A percentile compares a stretch with the other conserved stretches of the same genome.
phyloP scores from a whole-genome alignment of 768 basidiomycete species.

The Tephrocybe sp. region DNA sequence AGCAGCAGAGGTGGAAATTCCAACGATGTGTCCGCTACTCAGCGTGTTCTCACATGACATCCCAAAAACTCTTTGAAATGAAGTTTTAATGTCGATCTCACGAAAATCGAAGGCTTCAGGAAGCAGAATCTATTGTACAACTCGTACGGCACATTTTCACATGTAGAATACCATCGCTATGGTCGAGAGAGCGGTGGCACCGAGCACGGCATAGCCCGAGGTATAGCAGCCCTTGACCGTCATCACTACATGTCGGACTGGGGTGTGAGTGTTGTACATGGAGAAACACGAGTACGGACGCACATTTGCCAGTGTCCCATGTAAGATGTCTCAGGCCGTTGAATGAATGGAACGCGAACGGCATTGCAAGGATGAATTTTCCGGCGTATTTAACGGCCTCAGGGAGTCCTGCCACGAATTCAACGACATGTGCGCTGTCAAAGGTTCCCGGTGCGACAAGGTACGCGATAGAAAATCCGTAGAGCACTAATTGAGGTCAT shows the following conservation, averaged over 20 bases:
- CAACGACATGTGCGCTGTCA: slow-evolving; percentile 76
- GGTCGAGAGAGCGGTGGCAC: slow-evolving; percentile 73
- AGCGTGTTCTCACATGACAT: no score
- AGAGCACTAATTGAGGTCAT: slow-evolving; percentile 62
- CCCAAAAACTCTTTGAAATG: no score
- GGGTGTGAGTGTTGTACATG: no score
- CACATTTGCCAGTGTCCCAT: slow-evolving; percentile 91
- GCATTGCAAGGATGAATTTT: slow-evolving; percentile 79
- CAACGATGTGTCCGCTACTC: no score
- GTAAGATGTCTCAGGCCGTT: slow-evolving; percentile 89
- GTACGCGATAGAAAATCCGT: slow-evolving; percentile 86
- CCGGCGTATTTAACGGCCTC: slow-evolving; percentile 72
- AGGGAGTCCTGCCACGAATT: slow-evolving; percentile 69
- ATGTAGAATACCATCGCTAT: slow-evolving; percentile 58
- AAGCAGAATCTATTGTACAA: neutral
- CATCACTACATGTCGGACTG: slow-evolving; percentile 57
- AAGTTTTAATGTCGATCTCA: no score
- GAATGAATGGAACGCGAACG: slow-evolving; percentile 88
- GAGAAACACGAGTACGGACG: neutral
- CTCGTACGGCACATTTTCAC: slow-evolving; percentile 22
- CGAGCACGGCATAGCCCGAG: slow-evolving; percentile 84
- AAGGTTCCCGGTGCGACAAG: slow-evolving; percentile 80
- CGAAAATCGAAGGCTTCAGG: no score
- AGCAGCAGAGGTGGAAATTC: no score
- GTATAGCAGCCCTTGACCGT: slow-evolving; percentile 77